Conservation (phyloP, 2,329 filamentous ascomycete genomes). For the Coccinonectria pachysandricola region DNA sequence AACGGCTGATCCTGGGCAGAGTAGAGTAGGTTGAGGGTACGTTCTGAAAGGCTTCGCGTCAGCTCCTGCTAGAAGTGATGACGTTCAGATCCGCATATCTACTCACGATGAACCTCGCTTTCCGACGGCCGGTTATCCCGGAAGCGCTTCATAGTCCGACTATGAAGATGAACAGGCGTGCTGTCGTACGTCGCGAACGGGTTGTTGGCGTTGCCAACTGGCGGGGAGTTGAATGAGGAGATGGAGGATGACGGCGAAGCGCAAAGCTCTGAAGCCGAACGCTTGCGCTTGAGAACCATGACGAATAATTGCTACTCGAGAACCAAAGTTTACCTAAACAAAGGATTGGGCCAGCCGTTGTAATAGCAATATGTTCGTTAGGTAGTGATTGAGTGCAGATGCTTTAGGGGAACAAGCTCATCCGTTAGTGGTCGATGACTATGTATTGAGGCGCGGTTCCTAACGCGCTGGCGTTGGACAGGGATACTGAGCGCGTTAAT, state of each 20-base stretch:
- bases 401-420: too few relatives aligned
- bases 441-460: too few relatives aligned
- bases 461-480: too few relatives aligned
- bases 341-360: too few relatives aligned
- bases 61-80: too few relatives aligned
- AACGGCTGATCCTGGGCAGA: conserved; percentile 40
- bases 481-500: too few relatives aligned
- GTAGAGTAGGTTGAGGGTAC: conserved; percentile 48
- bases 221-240: conserved; percentile 30
- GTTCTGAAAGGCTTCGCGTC: conserved; percentile 30
- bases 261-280: conserved; percentile 48
- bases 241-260: conserved; percentile 33
- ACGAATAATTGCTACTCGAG: conserved; percentile 4
- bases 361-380: too few relatives aligned
- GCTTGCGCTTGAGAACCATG: conserved; percentile 56
- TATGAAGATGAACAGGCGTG: conserved; percentile 34
- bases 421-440: too few relatives aligned
- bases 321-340: too few relatives aligned
- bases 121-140: conserved; percentile 50
- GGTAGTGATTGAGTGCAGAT: too few relatives aligned
- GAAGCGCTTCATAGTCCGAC: conserved; percentile 51
- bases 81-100: too few relatives aligned
- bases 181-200: conserved; percentile 25
- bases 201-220: conserved; percentile 19
- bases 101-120: conserved; percentile 43